Evolutionary conservation across 1,284 basidiomycete genomes (phyloP), one percentile per base, ranked within the genome.

Genomic region (Cronartium quercuum): DNA sequence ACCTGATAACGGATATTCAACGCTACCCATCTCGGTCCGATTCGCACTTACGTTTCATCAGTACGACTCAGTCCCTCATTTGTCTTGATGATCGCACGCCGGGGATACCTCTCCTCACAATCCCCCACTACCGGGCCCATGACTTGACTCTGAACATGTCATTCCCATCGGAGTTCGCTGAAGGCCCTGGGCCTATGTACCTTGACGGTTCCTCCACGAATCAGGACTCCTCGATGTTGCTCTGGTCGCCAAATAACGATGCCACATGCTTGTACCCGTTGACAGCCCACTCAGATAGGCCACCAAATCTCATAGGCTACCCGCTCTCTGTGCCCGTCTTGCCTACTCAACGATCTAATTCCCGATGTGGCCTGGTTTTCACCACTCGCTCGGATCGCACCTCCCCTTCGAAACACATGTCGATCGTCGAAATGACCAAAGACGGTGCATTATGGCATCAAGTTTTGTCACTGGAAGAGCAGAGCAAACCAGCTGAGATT

Each of bases 361-460:
- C 9, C 13, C 44, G 70, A 2, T 18, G 35, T 15, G 63, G 63
- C 18, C 34, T 74, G 9, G 21, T 60, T 2, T 42, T 66, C 35
- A 65, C 57, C 18, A 38, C 44, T 60, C 63, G 62, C 3, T 15
- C 34, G 34, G 47, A 55, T 21, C 41, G 40, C 18, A 60, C 29
- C 0, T 21, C 44, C 34, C n/a, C 60, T 2, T 21, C 40, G n/a
- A 35, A 10, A n/a, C 62, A 65, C 12, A 24, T 74, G 2, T 65
- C 37, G 24, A 9, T 74, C 7, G 44, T 71, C 38, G 69, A 71
- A 57, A 57, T 58, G 47, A 60, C 29, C 15, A 21, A 24, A 10
- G 70, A 74, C 24, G 70, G 70, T 15, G 47, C 63, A 3, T 51
- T 74, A 5, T 74, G 51, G 63, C 70, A 74, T 34, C 70, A 74